Evolutionary conservation across 768 basidiomycete species (phyloP), one percentile per base, ranked within the genome.

Genomic region (Amyloporia xantha): DNA sequence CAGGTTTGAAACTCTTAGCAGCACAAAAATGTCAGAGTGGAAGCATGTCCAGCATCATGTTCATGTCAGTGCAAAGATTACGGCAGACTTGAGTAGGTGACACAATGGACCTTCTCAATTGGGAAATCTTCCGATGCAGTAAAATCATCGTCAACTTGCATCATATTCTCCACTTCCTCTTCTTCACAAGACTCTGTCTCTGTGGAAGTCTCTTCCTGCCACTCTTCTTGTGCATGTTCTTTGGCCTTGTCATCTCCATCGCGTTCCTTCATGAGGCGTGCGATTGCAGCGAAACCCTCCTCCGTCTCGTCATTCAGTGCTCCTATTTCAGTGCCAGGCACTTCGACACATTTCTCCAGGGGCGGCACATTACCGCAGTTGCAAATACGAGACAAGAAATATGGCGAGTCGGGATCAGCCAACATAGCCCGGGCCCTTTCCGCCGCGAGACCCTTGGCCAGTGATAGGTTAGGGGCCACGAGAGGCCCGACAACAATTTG

Each of bases 361-460:
- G n/a, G n/a, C 25, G 27, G 36, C 6, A 13, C 46, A 20, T 47
- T 41, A 41, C 50, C 43, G 53, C 77, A 79, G 44, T 65, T 62
- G 52, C 77, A 79, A 28, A 79, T 41, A 6, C 58, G 61, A 1
- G 62, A 51, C 25, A 89, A 63, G 37, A 62, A 68, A 47, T 72
- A 71, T 0, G 74, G 72, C 21, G 73, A 75, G 17, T 56, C 58
- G 1, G 67, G 50, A 50, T 83, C 76, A 47, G 66, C 69, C 49
- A 89, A 67, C 25, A 77, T 62, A n/a, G 66, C 59, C 35, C 79
- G 64, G 0, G 85, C 84, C 21, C 73, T 68, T 60, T 86, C 83
- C 1, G 86, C 75, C 1, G 81, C 85, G 39, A 81, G 71, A 24
- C 80, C 81, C 58, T 81, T 86, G 3, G 84, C 81, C n/a, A 86